phyloP scores from a whole-genome alignment of 2,329 filamentous ascomycete genomes.

The Fusarium avenaceum region DNA sequence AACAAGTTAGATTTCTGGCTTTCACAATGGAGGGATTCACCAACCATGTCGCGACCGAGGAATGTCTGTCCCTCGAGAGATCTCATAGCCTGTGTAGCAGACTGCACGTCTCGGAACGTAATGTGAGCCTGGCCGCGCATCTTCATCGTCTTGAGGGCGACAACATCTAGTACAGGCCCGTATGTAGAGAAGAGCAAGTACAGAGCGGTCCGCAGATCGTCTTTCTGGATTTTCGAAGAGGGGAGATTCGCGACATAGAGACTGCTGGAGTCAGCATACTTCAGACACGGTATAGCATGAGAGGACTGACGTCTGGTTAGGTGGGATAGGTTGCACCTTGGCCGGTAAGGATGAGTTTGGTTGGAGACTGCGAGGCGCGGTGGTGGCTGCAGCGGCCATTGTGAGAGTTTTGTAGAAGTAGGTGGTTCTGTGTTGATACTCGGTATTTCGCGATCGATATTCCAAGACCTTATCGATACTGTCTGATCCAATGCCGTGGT shows the following conservation, averaged over 20 bases:
- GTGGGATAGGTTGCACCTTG: conserved; percentile 67
- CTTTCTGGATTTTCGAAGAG: conserved; percentile 89
- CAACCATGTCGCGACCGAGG: conserved; percentile 85
- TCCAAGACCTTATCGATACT: not conserved
- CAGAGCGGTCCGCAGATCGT: conserved; percentile 85
- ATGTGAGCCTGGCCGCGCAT: conserved; percentile 98
- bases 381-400: conserved; percentile 55
- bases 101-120: conserved; percentile 88
- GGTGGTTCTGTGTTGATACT: not conserved
- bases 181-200: conserved; percentile 97
- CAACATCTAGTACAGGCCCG: conserved; percentile 90
- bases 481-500: conserved; percentile 13
- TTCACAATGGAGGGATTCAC: conserved; percentile 51
- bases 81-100: conserved; percentile 94
- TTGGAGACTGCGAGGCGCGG: conserved; percentile 57
- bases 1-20: conserved; percentile 15
- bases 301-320: conserved; percentile 79
- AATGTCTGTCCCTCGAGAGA: conserved; percentile 88
- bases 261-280: conserved; percentile 59
- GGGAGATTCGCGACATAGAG: conserved; percentile 90
- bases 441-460: conserved; percentile 1
- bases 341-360: conserved; percentile 60
- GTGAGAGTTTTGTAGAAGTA: conserved; percentile 17
- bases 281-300: conserved; percentile 15
- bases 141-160: conserved; percentile 87